Conservation (phyloP, 1,139 yeast species). For the Debaryomycetaceae sp. region DNA sequence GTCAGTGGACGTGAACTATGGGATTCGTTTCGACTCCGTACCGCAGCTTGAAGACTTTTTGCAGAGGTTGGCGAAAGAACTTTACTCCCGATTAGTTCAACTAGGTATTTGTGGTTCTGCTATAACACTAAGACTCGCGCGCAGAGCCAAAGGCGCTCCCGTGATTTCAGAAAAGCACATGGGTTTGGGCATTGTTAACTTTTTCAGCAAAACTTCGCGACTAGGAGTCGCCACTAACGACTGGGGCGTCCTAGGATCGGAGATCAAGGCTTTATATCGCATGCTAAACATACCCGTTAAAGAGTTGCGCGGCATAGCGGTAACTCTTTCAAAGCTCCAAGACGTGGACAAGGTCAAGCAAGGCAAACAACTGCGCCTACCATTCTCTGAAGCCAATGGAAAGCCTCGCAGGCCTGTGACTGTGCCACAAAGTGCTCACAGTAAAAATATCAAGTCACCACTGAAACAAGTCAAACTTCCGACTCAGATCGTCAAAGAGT, state of each 20-base stretch:
- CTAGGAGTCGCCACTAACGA: conserved; percentile 61
- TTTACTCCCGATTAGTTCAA: conserved; percentile 40
- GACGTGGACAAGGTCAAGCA: conserved; percentile 21
- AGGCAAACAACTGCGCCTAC: conserved; percentile 32
- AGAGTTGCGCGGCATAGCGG: conserved; percentile 72
- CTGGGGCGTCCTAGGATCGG: conserved; percentile 49
- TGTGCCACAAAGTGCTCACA: not conserved
- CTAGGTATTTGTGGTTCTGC: conserved; percentile 43
- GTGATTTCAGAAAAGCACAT: conserved; percentile 63
- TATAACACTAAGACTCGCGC: conserved; percentile 55
- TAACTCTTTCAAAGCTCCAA: conserved; percentile 50
- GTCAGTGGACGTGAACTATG: conserved; percentile 88
- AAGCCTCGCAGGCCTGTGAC: not conserved
- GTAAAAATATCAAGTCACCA: not conserved
- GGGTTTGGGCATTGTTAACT: conserved; percentile 77
- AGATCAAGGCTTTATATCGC: conserved; percentile 46
- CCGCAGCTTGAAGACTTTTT: conserved; percentile 58
- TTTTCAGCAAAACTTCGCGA: conserved; percentile 45
- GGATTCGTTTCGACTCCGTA: conserved; percentile 58
- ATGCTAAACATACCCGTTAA: conserved; percentile 47
- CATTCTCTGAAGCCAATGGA: conserved; percentile 12
- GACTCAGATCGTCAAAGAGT: not conserved
- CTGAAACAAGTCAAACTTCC: not conserved
- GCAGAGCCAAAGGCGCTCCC: conserved; percentile 57
- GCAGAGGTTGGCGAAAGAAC: conserved; percentile 45